These are phyloP conservation scores for Thuidium tamariscinum DNA, from an alignment of 225 moss, liverwort and hornwort species.

Conservation along the genomic window DNA sequence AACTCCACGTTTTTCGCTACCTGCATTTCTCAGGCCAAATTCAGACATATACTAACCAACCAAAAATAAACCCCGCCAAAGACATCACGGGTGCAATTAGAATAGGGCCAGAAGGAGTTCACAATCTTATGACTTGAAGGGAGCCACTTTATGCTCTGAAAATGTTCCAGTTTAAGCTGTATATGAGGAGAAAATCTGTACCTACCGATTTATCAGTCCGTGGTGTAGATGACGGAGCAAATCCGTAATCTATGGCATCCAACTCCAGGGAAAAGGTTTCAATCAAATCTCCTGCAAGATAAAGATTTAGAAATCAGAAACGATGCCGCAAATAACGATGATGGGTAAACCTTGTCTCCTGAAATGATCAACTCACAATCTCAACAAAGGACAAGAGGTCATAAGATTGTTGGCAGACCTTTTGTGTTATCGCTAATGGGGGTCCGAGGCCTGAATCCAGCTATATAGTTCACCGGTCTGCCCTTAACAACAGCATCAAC, in stretches of 20 bases:
- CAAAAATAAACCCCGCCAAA: neutral
- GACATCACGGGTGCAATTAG: neutral
- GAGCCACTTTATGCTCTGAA: neutral
- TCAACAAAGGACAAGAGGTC: neutral
- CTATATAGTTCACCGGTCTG: constrained; percentile 57
- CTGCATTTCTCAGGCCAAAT: constrained; percentile 19
- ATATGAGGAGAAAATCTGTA: neutral
- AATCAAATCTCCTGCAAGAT: constrained; percentile 39
- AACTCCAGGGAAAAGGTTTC: constrained; percentile 58
- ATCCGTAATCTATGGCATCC: constrained; percentile 52
- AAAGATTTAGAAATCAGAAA: neutral
- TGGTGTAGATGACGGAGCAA: constrained; percentile 57
- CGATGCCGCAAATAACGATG: neutral
- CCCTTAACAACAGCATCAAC: constrained; percentile 57
- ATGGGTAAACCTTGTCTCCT: neutral
- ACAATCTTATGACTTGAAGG: neutral
- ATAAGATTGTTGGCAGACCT: constrained; percentile 13
- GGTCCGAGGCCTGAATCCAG: constrained; percentile 56
- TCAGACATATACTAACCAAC: neutral
- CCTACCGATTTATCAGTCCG: constrained; percentile 55
- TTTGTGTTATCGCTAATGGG: constrained; percentile 23
- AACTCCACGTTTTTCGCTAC: constrained; percentile 64
- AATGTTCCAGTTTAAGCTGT: neutral
- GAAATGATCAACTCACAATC: neutral
- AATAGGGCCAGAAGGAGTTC: neutral